Conservation (phyloP, 192 early-diverging fungal genomes). For the Linnemannia exigua region DNA sequence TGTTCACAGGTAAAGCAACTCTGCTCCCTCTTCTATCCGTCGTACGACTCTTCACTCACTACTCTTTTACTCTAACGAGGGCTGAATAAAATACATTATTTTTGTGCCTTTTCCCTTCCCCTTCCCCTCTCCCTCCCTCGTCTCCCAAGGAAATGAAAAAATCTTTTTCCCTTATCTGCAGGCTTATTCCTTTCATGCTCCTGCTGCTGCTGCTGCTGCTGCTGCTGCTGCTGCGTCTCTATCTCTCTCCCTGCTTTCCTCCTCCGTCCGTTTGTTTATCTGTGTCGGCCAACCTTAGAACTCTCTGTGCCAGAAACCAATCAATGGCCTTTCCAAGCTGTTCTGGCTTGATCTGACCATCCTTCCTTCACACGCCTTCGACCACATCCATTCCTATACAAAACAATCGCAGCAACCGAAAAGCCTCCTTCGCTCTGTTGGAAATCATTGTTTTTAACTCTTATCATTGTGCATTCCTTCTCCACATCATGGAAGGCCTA, state of each 20-base stretch:
- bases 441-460: not conserved
- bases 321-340: not conserved
- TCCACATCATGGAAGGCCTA: too few species aligned
- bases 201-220: not conserved
- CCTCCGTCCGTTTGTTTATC: not conserved
- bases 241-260: not conserved
- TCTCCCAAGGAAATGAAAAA: not conserved
- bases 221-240: not conserved
- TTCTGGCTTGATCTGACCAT: conserved; percentile 3
- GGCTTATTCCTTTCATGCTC: not conserved
- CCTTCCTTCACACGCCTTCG: not conserved
- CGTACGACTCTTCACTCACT: not conserved
- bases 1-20: not conserved
- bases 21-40: too few species aligned
- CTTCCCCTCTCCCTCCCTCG: not conserved
- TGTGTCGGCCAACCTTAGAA: conserved; percentile 1
- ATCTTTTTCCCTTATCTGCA: not conserved
- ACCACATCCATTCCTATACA: too few species aligned
- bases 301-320: not conserved
- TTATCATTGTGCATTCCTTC: too few species aligned
- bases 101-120: not conserved
- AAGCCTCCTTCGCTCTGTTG: not conserved
- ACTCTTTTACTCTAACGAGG: not conserved
- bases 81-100: not conserved
- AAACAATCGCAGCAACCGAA: too few species aligned